These are phyloP conservation scores for Lepidopterella palustris DNA, from an alignment of 495 filamentous ascomycete genomes.

Conservation along the genomic window DNA sequence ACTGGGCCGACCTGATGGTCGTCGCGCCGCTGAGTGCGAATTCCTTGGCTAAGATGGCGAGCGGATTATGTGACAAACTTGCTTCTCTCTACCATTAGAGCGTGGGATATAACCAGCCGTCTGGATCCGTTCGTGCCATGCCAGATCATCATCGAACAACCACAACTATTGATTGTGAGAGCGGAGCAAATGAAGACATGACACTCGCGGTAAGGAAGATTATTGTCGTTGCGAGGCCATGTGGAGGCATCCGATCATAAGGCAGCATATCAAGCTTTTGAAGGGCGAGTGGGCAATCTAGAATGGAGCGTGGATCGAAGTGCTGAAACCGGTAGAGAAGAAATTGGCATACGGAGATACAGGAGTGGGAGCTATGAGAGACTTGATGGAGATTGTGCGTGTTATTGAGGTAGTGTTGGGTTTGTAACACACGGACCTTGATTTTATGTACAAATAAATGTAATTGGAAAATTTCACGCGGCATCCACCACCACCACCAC, in stretches of 20 bases:
- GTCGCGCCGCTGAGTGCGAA: constrained; percentile 77
- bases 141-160: constrained; percentile 1
- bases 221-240: constrained; percentile 69
- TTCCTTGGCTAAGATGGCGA: constrained; percentile 68
- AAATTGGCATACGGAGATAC: constrained; percentile 75
- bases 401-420: constrained; percentile 14
- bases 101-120: constrained; percentile 72
- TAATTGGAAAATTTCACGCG: too few relatives aligned
- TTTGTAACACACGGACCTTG: neutral
- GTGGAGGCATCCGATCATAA: constrained; percentile 80
- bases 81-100: constrained; percentile 65
- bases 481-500: too few relatives aligned
- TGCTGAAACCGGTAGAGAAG: constrained; percentile 65
- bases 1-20: constrained; percentile 74
- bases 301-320: constrained; percentile 63
- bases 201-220: too few relatives aligned
- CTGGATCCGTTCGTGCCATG: too few relatives aligned
- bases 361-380: constrained; percentile 69
- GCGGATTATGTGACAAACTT: constrained; percentile 63
- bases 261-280: constrained; percentile 59
- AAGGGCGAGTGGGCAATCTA: constrained; percentile 64
- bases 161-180: too few relatives aligned
- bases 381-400: constrained; percentile 66
- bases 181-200: too few relatives aligned
- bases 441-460: too few relatives aligned